Base-by-base conservation (phyloP, 2,329 filamentous ascomycete species). In the Ophiosphaerella korrae region DNA sequence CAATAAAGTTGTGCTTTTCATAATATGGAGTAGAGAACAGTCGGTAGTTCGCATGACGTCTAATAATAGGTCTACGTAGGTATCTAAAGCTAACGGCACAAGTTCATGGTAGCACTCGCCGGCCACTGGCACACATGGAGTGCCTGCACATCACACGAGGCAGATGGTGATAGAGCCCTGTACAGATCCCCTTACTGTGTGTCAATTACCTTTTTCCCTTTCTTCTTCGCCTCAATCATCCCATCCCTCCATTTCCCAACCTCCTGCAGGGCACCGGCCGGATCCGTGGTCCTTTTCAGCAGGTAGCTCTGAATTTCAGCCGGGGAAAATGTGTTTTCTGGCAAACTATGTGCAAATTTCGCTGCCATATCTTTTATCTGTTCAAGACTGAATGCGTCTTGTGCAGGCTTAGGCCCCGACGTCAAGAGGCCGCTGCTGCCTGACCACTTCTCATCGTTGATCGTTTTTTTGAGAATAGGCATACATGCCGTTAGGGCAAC, bases 291-390 rank as follows among this genome's bases (percentile, higher is more conserved):
- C 50, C 77, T 67, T 52, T 74, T 75, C 45, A 84, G 72, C 32
- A 84, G 67, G 53, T 80, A 81, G 11, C 78, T 80, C 60, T 83
- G 79, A 29, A 83, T 74, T 63, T 83, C 78, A 3, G 80, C 80
- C 0, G 80, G 81, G 11, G 77, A 78, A 50, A 83, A 80, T 6
- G 58, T 74, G 18, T 71, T 63, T 45, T 80, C 77, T 0, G 80
- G 80, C 7, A 84, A 49, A 31, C 65, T 53, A 2, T 64, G 59
- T 1, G 80, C 76, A 59, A 83, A 84, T 4, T 74, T 55, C 6
- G 69, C 51, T 8, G 80, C 77, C 55, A 83, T 68, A 4, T 57
- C 56, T 12, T 72, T 63, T 14, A 83, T 41, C 26, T 72, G 64
- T 9, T 59, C 58, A 7, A 46, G 51, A 11, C 62, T 50, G 3